Evolutionary conservation across 2,329 filamentous ascomycete genomes (phyloP).

Genomic region (Fusarium albosuccineum): DNA sequence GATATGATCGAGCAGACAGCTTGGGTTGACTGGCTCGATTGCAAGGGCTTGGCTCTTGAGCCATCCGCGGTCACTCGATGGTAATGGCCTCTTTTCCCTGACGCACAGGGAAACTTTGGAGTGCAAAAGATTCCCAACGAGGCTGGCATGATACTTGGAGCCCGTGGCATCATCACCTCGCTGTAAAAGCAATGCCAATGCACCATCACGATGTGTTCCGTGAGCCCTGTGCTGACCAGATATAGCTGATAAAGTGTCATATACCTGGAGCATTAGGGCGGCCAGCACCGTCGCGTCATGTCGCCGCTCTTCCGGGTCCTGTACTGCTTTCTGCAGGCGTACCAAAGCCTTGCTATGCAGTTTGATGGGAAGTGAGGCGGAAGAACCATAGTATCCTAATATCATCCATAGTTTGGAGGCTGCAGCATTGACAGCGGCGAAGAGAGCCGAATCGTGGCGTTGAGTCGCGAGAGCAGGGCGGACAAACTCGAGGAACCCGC

Average conservation of each 20-base stretch:
- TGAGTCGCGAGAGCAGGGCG: slow-evolving; percentile 11
- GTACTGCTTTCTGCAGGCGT: slow-evolving; percentile 6
- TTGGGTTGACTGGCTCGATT: slow-evolving; percentile 13
- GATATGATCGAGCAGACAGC: slow-evolving; percentile 26
- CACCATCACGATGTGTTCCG: slow-evolving; percentile 20
- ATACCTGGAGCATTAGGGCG: slow-evolving; percentile 23
- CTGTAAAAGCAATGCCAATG: slow-evolving; percentile 19
- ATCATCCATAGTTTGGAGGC: slow-evolving; percentile 21
- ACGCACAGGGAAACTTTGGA: slow-evolving; percentile 16
- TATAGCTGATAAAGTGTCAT: slow-evolving; percentile 30
- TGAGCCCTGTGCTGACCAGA: slow-evolving; percentile 3
- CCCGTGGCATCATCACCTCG: neutral
- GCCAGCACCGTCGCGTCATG: slow-evolving; percentile 23
- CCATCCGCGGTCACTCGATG: neutral
- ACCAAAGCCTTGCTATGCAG: slow-evolving; percentile 12
- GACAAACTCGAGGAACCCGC: slow-evolving; percentile 34
- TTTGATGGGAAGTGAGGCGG: neutral
- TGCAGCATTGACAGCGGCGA: slow-evolving; percentile 7
- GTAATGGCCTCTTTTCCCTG: neutral
- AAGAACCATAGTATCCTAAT: neutral
- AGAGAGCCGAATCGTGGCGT: slow-evolving; percentile 14
- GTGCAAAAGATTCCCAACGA: slow-evolving; percentile 31
- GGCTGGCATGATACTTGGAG: neutral
- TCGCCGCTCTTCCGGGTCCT: neutral
- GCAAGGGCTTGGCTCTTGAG: slow-evolving; percentile 11